Base-by-base conservation (phyloP, 2,329 filamentous ascomycete species). In the Nothophoma quercina region DNA sequence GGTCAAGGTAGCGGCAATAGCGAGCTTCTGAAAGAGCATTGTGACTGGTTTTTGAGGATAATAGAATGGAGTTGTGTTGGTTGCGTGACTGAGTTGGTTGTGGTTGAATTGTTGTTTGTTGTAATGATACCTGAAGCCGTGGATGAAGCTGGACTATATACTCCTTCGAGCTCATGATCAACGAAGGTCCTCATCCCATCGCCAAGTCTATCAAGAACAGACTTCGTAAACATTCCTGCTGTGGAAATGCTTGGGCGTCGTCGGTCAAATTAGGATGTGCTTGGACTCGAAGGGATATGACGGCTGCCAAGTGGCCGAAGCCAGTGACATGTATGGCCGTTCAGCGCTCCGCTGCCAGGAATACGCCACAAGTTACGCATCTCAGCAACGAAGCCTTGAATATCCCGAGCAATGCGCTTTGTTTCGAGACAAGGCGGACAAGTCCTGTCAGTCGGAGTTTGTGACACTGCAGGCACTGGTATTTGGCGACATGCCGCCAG, bases 11-110 rank as follows among this genome's bases (percentile, higher is more conserved):
- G 67, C 57, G 36, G 58, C 45, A 40, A 79, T 28, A 33, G 60
- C 32, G 32, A 68, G 21, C 34, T 60, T 64, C 34, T 63, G 45
- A 42, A 63, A 58, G 34, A 65, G 59, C 65, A 68, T 69, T 15
- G 47, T 61, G 49, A 13, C 5, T 42, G 15, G 13, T 44, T 21
- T 12, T 7, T 25, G 16, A 9, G 23, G 4, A 12, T 1, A 15
- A 21, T n/a, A 2, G 15, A 16, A 21, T 39, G 34, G 2, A 8
- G 18, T 12, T 29, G 30, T 21, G 12, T 9, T 46, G 22, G 3
- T 23, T 25, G 35, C n/a, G n/a, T n/a, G n/a, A n/a, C n/a, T n/a
- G n/a, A n/a, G n/a, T n/a, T n/a, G n/a, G n/a, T n/a, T n/a, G n/a
- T n/a, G n/a, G n/a, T n/a, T n/a, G 15, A 15, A 22, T 32, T 32